Percentiles rank a stretch among this genome's conserved stretches.
Evolutionary conservation across 192 early-diverging fungal genomes (phyloP).

Genomic region (Funneliformis geosporum): DNA sequence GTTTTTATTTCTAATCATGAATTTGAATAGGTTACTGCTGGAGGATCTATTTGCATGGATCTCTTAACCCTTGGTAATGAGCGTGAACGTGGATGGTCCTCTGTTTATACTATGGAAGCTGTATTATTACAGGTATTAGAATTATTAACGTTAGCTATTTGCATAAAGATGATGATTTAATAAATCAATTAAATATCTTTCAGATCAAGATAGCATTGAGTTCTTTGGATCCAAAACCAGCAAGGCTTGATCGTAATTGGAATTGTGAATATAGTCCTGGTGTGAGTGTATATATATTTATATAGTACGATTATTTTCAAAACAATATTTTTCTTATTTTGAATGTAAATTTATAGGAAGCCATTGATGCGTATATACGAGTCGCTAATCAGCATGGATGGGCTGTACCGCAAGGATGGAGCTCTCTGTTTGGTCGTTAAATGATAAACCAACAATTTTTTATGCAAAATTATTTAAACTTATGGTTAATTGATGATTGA

Average conservation of each 20-base stretch:
- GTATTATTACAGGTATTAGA: slow-evolving; percentile 36
- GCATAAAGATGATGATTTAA: not conserved
- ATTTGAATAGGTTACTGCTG: slow-evolving; percentile 38
- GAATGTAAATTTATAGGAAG: slow-evolving; percentile 31
- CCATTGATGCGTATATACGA: slow-evolving; percentile 41
- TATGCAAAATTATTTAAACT: not conserved
- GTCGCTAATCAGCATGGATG: slow-evolving; percentile 41
- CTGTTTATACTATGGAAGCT: slow-evolving; percentile 38
- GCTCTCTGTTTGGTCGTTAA: slow-evolving; percentile 19
- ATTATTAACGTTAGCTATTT: not conserved
- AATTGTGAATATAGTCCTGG: slow-evolving; percentile 36
- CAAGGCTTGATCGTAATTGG: slow-evolving; percentile 44
- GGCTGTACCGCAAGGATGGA: slow-evolving; percentile 33
- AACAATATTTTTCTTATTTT: not conserved
- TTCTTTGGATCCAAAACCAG: slow-evolving; percentile 43
- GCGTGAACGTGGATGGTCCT: slow-evolving; percentile 39
- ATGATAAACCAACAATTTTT: not conserved
- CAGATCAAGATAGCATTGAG: slow-evolving; percentile 40
- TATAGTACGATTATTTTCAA: not conserved
- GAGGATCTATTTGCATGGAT: slow-evolving; percentile 47
- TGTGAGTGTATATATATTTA: not conserved
- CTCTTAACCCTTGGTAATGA: slow-evolving; percentile 38
- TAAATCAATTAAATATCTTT: not conserved
- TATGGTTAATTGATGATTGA: not conserved
- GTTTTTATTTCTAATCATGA: not conserved